Evolutionary conservation across 108 stramenopile genomes (phyloP), one percentile per base, ranked within the genome.

Genomic region (Halocafeteria seosinensis): DNA sequence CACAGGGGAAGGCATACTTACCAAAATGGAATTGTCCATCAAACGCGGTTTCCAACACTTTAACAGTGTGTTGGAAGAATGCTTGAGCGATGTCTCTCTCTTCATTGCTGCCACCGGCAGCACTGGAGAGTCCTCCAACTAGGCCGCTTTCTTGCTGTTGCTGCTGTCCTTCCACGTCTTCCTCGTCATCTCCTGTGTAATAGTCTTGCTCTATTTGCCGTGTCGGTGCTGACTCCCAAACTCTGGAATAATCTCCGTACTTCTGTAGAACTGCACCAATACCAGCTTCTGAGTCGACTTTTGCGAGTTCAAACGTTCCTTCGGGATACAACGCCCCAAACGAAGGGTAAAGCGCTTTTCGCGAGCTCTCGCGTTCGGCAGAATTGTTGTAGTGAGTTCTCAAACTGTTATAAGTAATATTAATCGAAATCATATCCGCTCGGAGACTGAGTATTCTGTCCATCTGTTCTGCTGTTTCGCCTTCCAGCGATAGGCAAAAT

Each of bases 1-100:
- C n/a, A n/a, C n/a, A n/a, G n/a, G n/a, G n/a, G n/a, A n/a, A n/a
- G n/a, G n/a, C n/a, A n/a, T n/a, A n/a, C n/a, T n/a, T n/a, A n/a
- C n/a, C n/a, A 68, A 86, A 98, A 74, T 98, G 94, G 76, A 98
- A 87, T 77, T 98, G 97, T 29, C 90, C 87, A 75, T 98, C 94
- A 63, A 95, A 98, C 42, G 97, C 94, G 65, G 94, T 74, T 71
- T 98, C 94, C 42, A 92, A 78, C 72, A 81, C 71, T 57, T 89
- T 82, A 23, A 95, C 93, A 74, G 95, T 93, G 68, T 90, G 87
- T 74, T 93, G 88, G 71, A 92, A 95, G 66, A 98, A 95, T 29
- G 88, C 92, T 78, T 98, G 94, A 59, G 95, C 92, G 60, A 98
- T 91, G 71, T 83, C 83, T 75, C 92, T 88, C 27, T 76, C 82